Evolutionary conservation across 495 filamentous ascomycete genomes (phyloP).

Genomic region (Penicillium canescens): DNA sequence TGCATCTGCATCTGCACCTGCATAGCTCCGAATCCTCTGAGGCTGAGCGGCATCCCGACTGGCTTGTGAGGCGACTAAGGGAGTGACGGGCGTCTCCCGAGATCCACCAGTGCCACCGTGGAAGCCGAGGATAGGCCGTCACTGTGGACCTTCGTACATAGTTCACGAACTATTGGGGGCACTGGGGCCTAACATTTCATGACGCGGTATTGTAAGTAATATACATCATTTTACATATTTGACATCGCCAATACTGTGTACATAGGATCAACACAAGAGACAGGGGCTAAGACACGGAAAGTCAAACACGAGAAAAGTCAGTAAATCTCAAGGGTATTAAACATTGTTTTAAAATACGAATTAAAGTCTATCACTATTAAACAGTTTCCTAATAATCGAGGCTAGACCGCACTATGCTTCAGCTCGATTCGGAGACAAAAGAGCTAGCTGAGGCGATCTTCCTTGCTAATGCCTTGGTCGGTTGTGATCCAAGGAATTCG

Average conservation of each 20-base stretch:
- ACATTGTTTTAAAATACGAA: too few species aligned
- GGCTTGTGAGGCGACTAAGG: neutral
- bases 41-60: too few species aligned
- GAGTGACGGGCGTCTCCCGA: neutral
- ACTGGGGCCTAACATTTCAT: neutral
- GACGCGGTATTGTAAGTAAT: conserved; percentile 14
- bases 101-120: neutral
- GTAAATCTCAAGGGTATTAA: too few species aligned
- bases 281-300: neutral
- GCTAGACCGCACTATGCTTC: neutral
- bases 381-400: too few species aligned
- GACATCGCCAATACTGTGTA: too few species aligned
- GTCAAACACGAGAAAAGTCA: neutral
- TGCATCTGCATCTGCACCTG: too few species aligned
- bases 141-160: conserved; percentile 4
- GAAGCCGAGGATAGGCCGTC: conserved; percentile 1
- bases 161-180: too few species aligned
- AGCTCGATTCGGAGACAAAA: conserved; percentile 20
- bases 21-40: too few species aligned
- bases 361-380: too few species aligned
- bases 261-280: too few species aligned
- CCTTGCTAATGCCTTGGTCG: conserved; percentile 19
- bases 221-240: neutral
- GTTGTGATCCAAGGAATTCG: conserved; percentile 27
- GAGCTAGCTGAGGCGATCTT: conserved; percentile 23